These are phyloP conservation scores for Aeminium ludgeri DNA, from an alignment of 495 filamentous ascomycete species.

Conservation along the genomic window DNA sequence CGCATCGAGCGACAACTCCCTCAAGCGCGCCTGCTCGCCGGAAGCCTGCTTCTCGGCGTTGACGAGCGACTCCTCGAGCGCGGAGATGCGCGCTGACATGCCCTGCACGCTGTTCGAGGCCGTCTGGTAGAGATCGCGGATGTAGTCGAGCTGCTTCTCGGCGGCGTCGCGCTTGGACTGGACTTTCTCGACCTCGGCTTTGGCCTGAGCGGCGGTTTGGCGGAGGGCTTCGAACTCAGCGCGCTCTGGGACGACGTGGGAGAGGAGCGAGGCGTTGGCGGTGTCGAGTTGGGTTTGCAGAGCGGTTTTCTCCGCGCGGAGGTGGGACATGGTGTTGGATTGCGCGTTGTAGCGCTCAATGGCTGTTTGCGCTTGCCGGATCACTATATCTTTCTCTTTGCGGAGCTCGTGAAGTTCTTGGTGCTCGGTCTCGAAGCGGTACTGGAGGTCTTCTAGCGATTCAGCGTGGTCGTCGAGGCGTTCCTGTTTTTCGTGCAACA, in stretches of 20 bases:
- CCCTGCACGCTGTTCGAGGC: constrained; percentile 6
- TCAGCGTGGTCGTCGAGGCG: constrained; percentile 7
- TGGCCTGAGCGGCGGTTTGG: not conserved
- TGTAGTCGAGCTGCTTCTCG: constrained; percentile 9
- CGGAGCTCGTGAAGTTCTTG: constrained; percentile 4
- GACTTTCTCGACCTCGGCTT: not conserved
- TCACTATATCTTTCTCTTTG: constrained; percentile 4
- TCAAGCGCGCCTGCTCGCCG: constrained; percentile 6
- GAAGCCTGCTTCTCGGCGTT: constrained; percentile 3
- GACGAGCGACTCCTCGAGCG: constrained; percentile 4
- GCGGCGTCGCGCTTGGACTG: constrained; percentile 5
- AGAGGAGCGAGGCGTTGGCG: constrained; percentile 9
- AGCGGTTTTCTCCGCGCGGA: constrained; percentile 5
- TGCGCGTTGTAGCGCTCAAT: constrained; percentile 2
- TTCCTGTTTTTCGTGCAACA: constrained; percentile 5
- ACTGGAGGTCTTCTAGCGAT: constrained; percentile 13
- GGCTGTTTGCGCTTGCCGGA: constrained; percentile 1
- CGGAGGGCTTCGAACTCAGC: constrained; percentile 12
- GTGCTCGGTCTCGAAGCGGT: constrained; percentile 13
- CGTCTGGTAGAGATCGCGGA: constrained; percentile 14
- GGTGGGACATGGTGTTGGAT: constrained; percentile 1
- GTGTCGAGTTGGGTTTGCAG: constrained; percentile 9
- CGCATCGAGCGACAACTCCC: constrained; percentile 10
- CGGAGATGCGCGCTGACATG: constrained; percentile 1
- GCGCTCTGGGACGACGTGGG: constrained; percentile 9